A percentile compares a stretch with the other conserved stretches of the same genome.
Conservation (phyloP, 176 grass and related monocot species). For the Hordeum marinum region DNA sequence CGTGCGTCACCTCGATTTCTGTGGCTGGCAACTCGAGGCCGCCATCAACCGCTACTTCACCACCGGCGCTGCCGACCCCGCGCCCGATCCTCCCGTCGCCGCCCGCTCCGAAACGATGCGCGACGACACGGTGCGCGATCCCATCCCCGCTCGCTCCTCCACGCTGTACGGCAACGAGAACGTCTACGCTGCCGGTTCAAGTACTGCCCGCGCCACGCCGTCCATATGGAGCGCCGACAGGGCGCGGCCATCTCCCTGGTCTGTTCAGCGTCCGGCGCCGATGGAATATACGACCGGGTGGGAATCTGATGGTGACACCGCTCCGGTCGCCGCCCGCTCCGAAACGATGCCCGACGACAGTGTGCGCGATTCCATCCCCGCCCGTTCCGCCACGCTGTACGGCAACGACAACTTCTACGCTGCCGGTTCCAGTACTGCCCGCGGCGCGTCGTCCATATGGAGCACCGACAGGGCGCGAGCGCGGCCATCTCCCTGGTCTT, state of each 20-base stretch:
- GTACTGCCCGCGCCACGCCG: neutral
- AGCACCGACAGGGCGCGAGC: neutral
- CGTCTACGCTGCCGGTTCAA: neutral
- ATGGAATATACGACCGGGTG: neutral
- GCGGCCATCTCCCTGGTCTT: neutral
- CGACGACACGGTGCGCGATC: neutral
- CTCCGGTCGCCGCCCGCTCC: neutral
- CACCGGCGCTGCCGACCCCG: neutral
- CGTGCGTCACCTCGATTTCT: constrained; percentile 28
- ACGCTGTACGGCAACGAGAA: constrained; percentile 20
- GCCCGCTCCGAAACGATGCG: neutral
- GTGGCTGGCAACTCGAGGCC: constrained; percentile 47
- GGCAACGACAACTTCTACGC: constrained; percentile 23
- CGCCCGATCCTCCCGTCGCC: neutral
- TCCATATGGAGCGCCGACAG: neutral
- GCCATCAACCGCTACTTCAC: constrained; percentile 39
- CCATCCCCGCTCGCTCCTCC: constrained; percentile 28
- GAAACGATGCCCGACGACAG: neutral
- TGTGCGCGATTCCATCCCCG: constrained; percentile 18
- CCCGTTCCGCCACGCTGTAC: constrained; percentile 20
- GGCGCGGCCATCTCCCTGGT: neutral
- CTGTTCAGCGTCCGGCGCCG: neutral
- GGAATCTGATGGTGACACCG: neutral
- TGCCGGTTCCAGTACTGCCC: neutral
- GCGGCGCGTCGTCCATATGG: neutral